These are phyloP conservation scores for Petunia axillaris DNA, from an alignment of 257 asterid genomes.

Conservation along the genomic window DNA sequence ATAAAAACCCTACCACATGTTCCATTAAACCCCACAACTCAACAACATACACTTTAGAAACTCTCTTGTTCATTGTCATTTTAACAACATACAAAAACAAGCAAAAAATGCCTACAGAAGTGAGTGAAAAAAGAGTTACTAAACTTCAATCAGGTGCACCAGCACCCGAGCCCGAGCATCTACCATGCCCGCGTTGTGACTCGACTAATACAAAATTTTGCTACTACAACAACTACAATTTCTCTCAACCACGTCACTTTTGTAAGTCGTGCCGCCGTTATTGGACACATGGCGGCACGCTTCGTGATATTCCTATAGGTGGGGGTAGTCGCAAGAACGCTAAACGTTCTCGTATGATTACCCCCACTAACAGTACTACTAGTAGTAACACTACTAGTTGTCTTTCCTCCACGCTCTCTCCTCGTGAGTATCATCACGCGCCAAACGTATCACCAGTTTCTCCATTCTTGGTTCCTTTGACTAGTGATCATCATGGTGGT, in stretches of 20 bases:
- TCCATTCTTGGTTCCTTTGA: slow-evolving; percentile 45
- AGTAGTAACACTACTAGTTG: slow-evolving; percentile 15
- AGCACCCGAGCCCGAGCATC: slow-evolving; percentile 85
- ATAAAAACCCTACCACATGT: slow-evolving; percentile 39
- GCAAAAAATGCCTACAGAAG: slow-evolving; percentile 56
- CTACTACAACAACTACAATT: slow-evolving; percentile 95
- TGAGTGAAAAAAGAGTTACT: slow-evolving; percentile 41
- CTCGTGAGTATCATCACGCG: slow-evolving; percentile 58
- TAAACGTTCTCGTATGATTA: slow-evolving; percentile 67
- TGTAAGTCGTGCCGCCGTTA: slow-evolving; percentile 97
- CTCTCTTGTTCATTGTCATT: background rate
- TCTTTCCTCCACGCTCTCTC: slow-evolving; percentile 30
- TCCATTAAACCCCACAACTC: slow-evolving; percentile 26
- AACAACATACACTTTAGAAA: background rate
- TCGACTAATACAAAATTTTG: slow-evolving; percentile 93
- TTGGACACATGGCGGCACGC: slow-evolving; percentile 98
- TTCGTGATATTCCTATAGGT: slow-evolving; percentile 90
- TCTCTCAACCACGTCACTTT: slow-evolving; percentile 93
- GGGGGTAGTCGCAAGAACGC: slow-evolving; percentile 94
- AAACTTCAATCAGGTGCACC: slow-evolving; percentile 61
- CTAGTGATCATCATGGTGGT: slow-evolving; percentile 42
- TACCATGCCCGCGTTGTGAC: slow-evolving; percentile 94
- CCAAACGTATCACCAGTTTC: slow-evolving; percentile 37
- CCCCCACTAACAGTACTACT: slow-evolving; percentile 10
- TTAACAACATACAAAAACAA: background rate